Percentiles rank a stretch among this genome's conserved stretches.
Conservation (phyloP, 176 grass and related monocot genomes). For the Ampelocalamus luodianensis region DNA sequence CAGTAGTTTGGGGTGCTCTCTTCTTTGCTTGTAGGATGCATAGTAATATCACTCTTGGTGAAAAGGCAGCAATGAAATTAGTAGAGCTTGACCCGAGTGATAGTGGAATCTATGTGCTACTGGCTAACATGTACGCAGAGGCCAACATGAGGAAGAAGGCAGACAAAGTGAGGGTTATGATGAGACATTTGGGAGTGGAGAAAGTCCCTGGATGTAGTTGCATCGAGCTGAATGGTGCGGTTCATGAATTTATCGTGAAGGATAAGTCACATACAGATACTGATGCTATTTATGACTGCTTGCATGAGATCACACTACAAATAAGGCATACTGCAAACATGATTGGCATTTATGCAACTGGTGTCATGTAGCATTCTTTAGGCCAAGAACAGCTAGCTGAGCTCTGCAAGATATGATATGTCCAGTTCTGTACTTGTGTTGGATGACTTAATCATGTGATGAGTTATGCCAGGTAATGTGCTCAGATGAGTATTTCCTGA, state of each 20-base stretch:
- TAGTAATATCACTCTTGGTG: conserved; percentile 65
- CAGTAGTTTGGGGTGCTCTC: conserved; percentile 72
- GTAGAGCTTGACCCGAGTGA: conserved; percentile 72
- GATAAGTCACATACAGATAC: conserved; percentile 59
- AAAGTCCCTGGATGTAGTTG: conserved; percentile 84
- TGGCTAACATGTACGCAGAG: conserved; percentile 80
- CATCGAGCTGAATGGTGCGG: conserved; percentile 72
- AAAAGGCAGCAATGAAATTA: conserved; percentile 68
- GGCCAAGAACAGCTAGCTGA: conserved; percentile 4
- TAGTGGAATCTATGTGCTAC: conserved; percentile 74
- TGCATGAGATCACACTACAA: conserved; percentile 56
- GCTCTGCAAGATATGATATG: conserved; percentile 20
- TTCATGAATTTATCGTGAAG: conserved; percentile 81
- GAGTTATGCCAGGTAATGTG: neutral
- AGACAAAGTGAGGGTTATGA: conserved; percentile 71
- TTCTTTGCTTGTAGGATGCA: conserved; percentile 88
- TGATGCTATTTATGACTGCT: conserved; percentile 66
- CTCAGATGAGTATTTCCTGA: neutral
- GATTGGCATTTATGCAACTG: conserved; percentile 29
- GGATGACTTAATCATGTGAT: neutral
- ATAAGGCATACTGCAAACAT: conserved; percentile 43
- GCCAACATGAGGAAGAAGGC: conserved; percentile 75
- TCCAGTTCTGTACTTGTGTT: neutral
- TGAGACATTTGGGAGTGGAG: conserved; percentile 74
- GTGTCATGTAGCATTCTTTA: neutral